Base-by-base conservation (phyloP, 2,329 filamentous ascomycete species). In the Grosmannia clavigera region DNA sequence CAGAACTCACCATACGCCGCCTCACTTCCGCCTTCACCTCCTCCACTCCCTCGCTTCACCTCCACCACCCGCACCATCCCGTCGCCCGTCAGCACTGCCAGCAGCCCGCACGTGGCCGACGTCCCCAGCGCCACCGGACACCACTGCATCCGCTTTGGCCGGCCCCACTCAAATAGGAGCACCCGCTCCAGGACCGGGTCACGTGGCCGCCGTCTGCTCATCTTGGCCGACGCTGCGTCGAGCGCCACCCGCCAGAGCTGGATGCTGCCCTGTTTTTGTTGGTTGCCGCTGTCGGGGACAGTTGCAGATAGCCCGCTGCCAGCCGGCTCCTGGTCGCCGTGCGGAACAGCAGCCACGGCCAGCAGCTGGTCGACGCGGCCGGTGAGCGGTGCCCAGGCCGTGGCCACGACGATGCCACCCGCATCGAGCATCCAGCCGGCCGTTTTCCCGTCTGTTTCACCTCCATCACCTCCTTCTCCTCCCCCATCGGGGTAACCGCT, bases 211-310 rank as follows among this genome's bases (percentile, higher is more conserved):
- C n/a, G 66, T 67, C 14, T 72, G 68, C 2, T 71, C 68, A 6
- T 12, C 16, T 3, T 3, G 10, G 3, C 3, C 10, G 38, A 40
- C 38, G 38, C 38, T 3, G 12, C 48, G 3, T 35, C 22, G 9
- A 82, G 75, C 0, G 68, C 60, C 59, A 82, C 74, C 57, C 73
- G 74, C 78, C 81, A 81, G 27, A 83, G 67, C 66, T 84, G 81
- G 11, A 84, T 69, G 16, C 71, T 71, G 6, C 79, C 79, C 16
- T 46, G 43, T 12, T 46, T 16, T 19, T 46, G 40, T 6, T 43
- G 43, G 3, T n/a, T 19, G 68, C 72, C n/a, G 51, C 38, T 40
- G 12, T 72, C 66, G n/a, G 74, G 69, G 6, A 33, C n/a, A 3
- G 35, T 14, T 3, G 35, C 6, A 10, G 10, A 3, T 3, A 10